Evolutionary conservation across 768 basidiomycete species (phyloP).

Genomic region (Boletus pseudo-olivaceus): DNA sequence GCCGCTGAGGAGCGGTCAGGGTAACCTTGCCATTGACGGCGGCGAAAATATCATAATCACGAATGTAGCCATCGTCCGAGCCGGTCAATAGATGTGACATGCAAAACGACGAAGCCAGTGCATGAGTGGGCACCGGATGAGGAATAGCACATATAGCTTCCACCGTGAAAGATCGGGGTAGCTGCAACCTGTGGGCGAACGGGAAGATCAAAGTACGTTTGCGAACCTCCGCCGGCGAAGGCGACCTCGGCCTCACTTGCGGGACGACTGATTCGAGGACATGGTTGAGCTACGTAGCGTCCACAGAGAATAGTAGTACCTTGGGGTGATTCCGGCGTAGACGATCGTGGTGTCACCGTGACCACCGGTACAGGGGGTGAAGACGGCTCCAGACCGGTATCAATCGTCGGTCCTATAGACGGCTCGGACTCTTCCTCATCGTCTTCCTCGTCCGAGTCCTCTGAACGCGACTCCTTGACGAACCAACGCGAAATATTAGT

Average conservation of each 20-base stretch:
- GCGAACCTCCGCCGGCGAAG: slow-evolving; percentile 55
- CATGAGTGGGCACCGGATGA: slow-evolving; percentile 82
- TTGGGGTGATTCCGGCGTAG: slow-evolving; percentile 33
- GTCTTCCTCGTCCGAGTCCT: slow-evolving; percentile 58
- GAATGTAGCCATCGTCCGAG: slow-evolving; percentile 89
- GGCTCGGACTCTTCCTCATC: slow-evolving; percentile 48
- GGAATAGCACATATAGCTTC: slow-evolving; percentile 92
- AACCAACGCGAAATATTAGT: slow-evolving; percentile 7
- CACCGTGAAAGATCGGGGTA: slow-evolving; percentile 71
- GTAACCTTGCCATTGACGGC: slow-evolving; percentile 85
- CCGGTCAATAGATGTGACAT: slow-evolving; percentile 89
- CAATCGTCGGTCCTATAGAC: slow-evolving; percentile 28
- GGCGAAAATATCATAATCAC: slow-evolving; percentile 87
- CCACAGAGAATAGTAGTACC: slow-evolving; percentile 22
- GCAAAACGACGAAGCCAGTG: slow-evolving; percentile 82
- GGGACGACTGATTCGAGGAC: slow-evolving; percentile 12
- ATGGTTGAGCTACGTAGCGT: slow-evolving; percentile 16
- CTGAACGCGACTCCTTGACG: slow-evolving; percentile 53
- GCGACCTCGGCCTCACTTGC: slow-evolving; percentile 37
- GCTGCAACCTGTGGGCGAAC: slow-evolving; percentile 23
- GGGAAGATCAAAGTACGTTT: slow-evolving; percentile 41
- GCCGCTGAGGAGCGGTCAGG: slow-evolving; percentile 83
- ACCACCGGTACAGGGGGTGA: slow-evolving; percentile 28
- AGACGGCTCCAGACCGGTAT: slow-evolving; percentile 28
- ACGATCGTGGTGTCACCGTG: slow-evolving; percentile 23